Evolutionary conservation across 108 stramenopile genomes (phyloP), one percentile per base, ranked within the genome.

Genomic region (Skeletonema grethae): DNA sequence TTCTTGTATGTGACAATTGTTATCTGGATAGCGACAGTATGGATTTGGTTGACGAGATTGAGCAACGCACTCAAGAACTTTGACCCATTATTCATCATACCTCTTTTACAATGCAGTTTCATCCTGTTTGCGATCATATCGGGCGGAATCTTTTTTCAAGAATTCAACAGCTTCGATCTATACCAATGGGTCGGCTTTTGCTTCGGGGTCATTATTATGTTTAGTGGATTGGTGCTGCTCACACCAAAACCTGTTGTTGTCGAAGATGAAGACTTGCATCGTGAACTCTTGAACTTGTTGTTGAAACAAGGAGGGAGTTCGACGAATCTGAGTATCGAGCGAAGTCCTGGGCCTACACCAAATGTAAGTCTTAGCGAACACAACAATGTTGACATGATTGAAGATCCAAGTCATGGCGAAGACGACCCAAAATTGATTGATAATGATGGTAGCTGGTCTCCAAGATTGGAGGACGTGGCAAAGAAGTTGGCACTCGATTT

Each of bases 51-150:
- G 6, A 48, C 74, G 24, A 64, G 90, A 7, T 79, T 91, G 39
- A 91, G 89, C 41, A 45, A 72, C 10, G 87, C 88, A 9, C 80
- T 91, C 11, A 57, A 62, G 12, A 73, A 62, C 57, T 91, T 89
- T 59, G 83, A 89, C 74, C 88, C 88, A 41, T 69, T 91, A 3
- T 89, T 91, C 76, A 91, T 91, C 82, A 89, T 91, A 59, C 90
- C 90, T 18, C 78, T 86, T 5, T 75, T 91, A 25, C 89, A 90
- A 66, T 87, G 86, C 67, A 81, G 70, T 59, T 90, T 88, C 72
- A 91, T 85, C 5, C 83, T 89, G 57, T 89, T 88, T 36, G 85
- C 87, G 0, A 83, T 91, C 57, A 56, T 91, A 11, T 83, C 81
- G 15, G 90, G 90, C 11, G 90, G 90, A 6, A 80, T 91, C 24